Evolutionary conservation across 1,284 basidiomycete species (phyloP).

Genomic region (Leccinum angustisporum): DNA sequence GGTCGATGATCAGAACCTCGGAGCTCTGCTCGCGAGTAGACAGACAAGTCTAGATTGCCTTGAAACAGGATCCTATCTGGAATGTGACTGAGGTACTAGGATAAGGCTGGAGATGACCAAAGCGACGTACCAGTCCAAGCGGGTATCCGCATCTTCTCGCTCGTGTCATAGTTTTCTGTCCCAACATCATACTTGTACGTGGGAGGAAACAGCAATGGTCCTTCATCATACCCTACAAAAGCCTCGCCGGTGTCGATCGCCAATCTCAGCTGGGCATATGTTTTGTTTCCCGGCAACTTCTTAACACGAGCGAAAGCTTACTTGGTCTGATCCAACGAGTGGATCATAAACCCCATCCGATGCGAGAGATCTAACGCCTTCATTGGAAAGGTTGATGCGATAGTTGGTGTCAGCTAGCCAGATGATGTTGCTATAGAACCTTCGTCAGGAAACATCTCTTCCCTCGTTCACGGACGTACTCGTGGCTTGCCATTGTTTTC

Average conservation of each 20-base stretch:
- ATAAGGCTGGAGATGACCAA: not conserved
- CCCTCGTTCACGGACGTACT: slow-evolving; percentile 52
- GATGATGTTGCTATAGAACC: slow-evolving; percentile 67
- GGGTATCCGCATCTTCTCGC: slow-evolving; percentile 95
- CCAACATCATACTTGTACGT: slow-evolving; percentile 88
- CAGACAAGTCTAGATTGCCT: slow-evolving; percentile 66
- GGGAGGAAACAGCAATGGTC: slow-evolving; percentile 83
- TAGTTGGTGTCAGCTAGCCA: slow-evolving; percentile 98
- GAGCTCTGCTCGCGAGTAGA: slow-evolving; percentile 79
- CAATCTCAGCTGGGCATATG: slow-evolving; percentile 55
- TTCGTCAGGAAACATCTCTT: slow-evolving; percentile 11
- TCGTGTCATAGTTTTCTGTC: slow-evolving; percentile 89
- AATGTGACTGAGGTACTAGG: slow-evolving; percentile 2
- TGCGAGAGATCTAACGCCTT: slow-evolving; percentile 69
- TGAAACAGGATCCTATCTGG: slow-evolving; percentile 90
- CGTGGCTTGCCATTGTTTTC: slow-evolving; percentile 85
- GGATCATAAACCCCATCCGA: slow-evolving; percentile 66
- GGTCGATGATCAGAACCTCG: slow-evolving; percentile 93
- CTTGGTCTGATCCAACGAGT: slow-evolving; percentile 84
- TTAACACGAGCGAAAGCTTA: slow-evolving; percentile 31
- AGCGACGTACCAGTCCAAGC: slow-evolving; percentile 87
- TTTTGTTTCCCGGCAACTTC: not conserved
- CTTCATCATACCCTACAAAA: slow-evolving; percentile 88
- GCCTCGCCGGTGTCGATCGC: slow-evolving; percentile 70
- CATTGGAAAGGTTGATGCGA: slow-evolving; percentile 85